These are phyloP conservation scores for Penicillium malachiteum DNA, from an alignment of 495 filamentous ascomycete species.

Conservation along the genomic window DNA sequence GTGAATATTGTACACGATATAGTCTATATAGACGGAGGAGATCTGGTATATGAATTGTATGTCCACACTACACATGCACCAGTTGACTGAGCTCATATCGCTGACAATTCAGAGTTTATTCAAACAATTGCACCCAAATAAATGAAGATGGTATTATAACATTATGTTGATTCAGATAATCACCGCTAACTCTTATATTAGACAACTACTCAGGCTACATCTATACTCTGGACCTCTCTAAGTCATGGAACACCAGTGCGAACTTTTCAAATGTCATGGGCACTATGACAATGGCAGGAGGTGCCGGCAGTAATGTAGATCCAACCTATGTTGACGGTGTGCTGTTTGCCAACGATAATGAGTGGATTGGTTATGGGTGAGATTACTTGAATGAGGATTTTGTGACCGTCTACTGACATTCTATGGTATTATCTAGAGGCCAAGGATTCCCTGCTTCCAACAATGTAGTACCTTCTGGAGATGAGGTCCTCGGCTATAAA, in stretches of 20 bases:
- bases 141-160: background rate
- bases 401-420: too few relatives aligned
- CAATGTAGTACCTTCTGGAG: background rate
- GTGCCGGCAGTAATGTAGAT: conserved; percentile 52
- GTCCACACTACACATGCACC: background rate
- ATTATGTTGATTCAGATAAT: background rate
- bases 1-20: conserved; percentile 64
- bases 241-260: conserved; percentile 41
- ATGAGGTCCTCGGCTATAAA: conserved; percentile 39
- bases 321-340: conserved; percentile 62
- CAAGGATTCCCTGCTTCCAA: too few relatives aligned
- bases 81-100: background rate
- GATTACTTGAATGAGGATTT: background rate
- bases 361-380: conserved; percentile 50
- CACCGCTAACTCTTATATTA: conserved; percentile 11
- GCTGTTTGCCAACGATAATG: conserved; percentile 64
- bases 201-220: conserved; percentile 51
- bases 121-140: background rate
- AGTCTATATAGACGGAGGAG: conserved; percentile 68
- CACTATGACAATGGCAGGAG: conserved; percentile 41
- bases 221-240: conserved; percentile 47
- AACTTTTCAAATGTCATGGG: conserved; percentile 16
- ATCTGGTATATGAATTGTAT: conserved; percentile 46
- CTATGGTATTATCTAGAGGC: too few relatives aligned
- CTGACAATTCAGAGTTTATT: background rate